These are phyloP conservation scores for Kitagawia praeruptora DNA, from an alignment of 129 eudicot species.

Conservation along the genomic window DNA sequence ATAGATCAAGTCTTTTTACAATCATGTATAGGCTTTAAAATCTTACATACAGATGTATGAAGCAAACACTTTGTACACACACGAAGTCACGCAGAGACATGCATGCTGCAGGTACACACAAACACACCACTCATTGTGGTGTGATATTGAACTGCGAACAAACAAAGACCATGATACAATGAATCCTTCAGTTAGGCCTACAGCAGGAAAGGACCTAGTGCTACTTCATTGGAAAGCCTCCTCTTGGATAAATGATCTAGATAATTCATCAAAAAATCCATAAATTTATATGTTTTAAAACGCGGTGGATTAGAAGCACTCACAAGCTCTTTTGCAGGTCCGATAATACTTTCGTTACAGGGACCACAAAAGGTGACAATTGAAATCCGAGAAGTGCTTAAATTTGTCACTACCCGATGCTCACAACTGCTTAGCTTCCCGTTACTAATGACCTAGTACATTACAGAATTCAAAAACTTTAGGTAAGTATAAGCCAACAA, in stretches of 20 bases:
- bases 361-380: conserved; percentile 30
- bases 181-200: background rate
- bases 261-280: conserved; percentile 21
- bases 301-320: conserved; percentile 14
- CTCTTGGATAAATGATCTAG: conserved; percentile 3
- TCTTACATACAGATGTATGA: background rate
- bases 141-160: background rate
- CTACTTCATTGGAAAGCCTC: conserved; percentile 11
- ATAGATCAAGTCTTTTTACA: too few relatives aligned
- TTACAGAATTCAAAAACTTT: background rate
- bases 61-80: background rate
- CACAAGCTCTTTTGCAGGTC: conserved; percentile 26
- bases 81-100: background rate
- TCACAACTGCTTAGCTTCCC: conserved; percentile 30
- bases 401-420: conserved; percentile 32
- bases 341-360: conserved; percentile 11
- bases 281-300: conserved; percentile 21
- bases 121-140: background rate
- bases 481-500: background rate
- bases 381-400: conserved; percentile 20
- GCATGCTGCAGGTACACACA: too few relatives aligned
- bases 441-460: conserved; percentile 34
- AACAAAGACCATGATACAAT: background rate
- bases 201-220: conserved; percentile 10
- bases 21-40: too few relatives aligned